A percentile compares a stretch with the other conserved stretches of the same genome.
Evolutionary conservation across 106 monocot species (phyloP).

Genomic region (Amphibolis antarctica): DNA sequence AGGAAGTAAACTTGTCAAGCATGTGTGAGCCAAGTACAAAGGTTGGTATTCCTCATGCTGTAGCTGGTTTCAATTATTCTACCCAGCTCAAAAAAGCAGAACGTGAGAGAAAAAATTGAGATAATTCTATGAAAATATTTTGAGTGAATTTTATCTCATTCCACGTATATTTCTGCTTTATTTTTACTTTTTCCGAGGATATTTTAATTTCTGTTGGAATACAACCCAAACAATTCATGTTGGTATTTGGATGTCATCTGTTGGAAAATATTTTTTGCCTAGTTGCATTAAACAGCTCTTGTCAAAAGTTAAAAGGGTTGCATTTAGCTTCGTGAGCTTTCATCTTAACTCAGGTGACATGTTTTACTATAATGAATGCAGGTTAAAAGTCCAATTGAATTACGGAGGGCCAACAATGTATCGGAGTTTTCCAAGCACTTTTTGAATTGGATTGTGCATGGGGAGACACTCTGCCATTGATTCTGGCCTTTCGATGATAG

Average conservation of each 20-base stretch:
- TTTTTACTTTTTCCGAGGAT: too few relatives aligned
- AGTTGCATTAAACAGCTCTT: not conserved
- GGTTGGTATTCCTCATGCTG: slow-evolving; percentile 6
- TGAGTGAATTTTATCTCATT: slow-evolving; percentile 12
- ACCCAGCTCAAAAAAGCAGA: too few relatives aligned
- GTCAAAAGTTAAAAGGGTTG: not conserved
- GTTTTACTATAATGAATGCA: too few relatives aligned
- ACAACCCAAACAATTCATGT: too few relatives aligned
- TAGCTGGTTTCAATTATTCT: slow-evolving; percentile 11
- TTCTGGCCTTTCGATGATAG: not conserved
- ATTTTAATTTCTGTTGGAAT: slow-evolving; percentile 12
- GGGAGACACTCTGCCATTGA: slow-evolving; percentile 28
- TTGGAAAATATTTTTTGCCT: slow-evolving; percentile 2
- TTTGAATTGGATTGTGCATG: slow-evolving; percentile 38
- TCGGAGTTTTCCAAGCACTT: slow-evolving; percentile 38
- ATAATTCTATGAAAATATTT: too few relatives aligned
- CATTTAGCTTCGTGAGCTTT: not conserved
- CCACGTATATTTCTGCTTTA: slow-evolving; percentile 3
- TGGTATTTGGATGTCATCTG: not conserved
- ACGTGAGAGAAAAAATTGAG: too few relatives aligned
- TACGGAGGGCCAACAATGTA: not conserved
- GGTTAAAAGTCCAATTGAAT: slow-evolving; percentile 3
- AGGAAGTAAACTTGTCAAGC: not conserved
- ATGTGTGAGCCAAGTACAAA: not conserved
- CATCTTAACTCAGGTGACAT: too few relatives aligned